These are phyloP conservation scores for Grigorovia humatica DNA, from an alignment of 805 yeast species.

Conservation along the genomic window DNA sequence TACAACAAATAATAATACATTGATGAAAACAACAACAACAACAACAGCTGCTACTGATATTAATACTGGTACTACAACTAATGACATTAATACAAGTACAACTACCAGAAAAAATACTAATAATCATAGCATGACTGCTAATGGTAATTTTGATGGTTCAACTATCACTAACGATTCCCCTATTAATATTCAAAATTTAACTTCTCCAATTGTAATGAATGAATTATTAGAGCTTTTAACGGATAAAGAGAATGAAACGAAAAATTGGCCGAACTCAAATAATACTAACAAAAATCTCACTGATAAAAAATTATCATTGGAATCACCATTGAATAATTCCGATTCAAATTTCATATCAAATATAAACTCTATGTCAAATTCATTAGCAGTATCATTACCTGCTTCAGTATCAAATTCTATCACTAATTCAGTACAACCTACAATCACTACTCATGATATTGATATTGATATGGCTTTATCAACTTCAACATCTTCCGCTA, in stretches of 20 bases:
- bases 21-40: not conserved
- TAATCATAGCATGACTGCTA: not conserved
- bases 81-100: not conserved
- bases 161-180: slow-evolving; percentile 1
- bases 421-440: not conserved
- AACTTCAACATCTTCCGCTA: not conserved
- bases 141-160: not conserved
- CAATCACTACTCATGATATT: not conserved
- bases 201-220: slow-evolving; percentile 19
- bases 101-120: not conserved
- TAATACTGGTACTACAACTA: too few species aligned
- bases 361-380: not conserved
- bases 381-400: not conserved
- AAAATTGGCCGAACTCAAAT: not conserved
- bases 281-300: not conserved
- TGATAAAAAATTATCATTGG: not conserved
- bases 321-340: not conserved
- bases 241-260: slow-evolving; percentile 7
- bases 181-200: not conserved
- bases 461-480: not conserved
- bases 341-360: not conserved
- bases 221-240: slow-evolving; percentile 22
- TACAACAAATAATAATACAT: not conserved
- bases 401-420: not conserved
- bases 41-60: not conserved